Evolutionary conservation across 495 filamentous ascomycete species (phyloP).

Genomic region (Haplographium delicatum): DNA sequence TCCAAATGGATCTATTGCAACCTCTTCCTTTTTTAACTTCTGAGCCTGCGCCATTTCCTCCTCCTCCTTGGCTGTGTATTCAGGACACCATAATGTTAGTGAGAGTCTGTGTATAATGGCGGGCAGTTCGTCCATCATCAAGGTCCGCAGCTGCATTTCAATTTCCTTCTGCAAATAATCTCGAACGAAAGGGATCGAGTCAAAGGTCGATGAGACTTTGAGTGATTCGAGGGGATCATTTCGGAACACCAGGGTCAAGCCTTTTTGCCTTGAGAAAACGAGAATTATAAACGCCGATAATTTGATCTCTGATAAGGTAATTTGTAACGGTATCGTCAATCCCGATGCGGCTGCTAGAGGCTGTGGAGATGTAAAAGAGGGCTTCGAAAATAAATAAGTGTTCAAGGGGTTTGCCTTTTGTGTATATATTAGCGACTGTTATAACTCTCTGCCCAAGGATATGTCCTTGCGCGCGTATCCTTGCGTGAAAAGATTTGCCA

Average conservation of each 20-base stretch:
- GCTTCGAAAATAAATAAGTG: slow-evolving; percentile 87
- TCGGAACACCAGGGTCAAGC: slow-evolving; percentile 90
- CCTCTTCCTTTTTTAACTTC: slow-evolving; percentile 24
- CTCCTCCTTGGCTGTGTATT: slow-evolving; percentile 64
- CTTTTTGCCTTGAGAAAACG: slow-evolving; percentile 95
- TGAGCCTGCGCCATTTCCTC: slow-evolving; percentile 31
- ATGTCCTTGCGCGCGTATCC: slow-evolving; percentile 7
- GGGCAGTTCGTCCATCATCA: slow-evolving; percentile 97
- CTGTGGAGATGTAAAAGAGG: slow-evolving; percentile 84
- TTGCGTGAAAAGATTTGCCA: slow-evolving; percentile 2
- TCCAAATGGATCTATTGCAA: slow-evolving; percentile 68
- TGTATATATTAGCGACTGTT: slow-evolving; percentile 45
- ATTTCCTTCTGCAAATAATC: slow-evolving; percentile 97
- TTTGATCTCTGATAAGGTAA: slow-evolving; percentile 93
- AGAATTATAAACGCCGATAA: slow-evolving; percentile 97
- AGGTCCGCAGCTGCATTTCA: slow-evolving; percentile 81
- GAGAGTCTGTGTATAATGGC: slow-evolving; percentile 94
- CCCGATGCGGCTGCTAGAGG: slow-evolving; percentile 90
- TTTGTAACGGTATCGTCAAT: slow-evolving; percentile 92
- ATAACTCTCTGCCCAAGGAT: slow-evolving; percentile 12
- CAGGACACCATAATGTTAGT: slow-evolving; percentile 81
- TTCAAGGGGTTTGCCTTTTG: slow-evolving; percentile 87
- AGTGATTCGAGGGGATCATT: slow-evolving; percentile 97
- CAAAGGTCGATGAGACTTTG: slow-evolving; percentile 97
- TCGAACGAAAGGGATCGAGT: slow-evolving; percentile 96